A percentile compares a stretch with the other conserved stretches of the same genome.
Conservation (phyloP, 108 stramenopile genomes). For the Schizochytrium sp. region DNA sequence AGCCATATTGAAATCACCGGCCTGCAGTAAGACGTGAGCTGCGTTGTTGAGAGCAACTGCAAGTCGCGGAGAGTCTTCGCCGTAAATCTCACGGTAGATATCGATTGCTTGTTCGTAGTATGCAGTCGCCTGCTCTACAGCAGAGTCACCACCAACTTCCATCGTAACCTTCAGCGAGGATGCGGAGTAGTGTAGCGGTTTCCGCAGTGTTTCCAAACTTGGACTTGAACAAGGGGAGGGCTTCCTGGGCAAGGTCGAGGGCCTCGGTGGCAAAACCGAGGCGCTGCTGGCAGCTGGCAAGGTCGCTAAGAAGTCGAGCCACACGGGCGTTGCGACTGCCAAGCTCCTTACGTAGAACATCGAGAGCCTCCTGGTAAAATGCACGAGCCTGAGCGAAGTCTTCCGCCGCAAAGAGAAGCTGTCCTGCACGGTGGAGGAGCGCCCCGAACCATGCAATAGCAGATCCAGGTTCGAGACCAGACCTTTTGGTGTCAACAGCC, state of each 20-base stretch:
- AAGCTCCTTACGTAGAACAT: background rate
- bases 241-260: background rate
- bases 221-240: background rate
- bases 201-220: background rate
- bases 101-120: constrained; percentile 19
- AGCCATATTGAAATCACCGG: background rate
- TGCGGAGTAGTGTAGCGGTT: background rate
- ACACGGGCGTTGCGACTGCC: constrained; percentile 43
- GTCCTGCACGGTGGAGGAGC: constrained; percentile 24
- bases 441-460: constrained; percentile 30
- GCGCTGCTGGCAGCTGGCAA: constrained; percentile 25
- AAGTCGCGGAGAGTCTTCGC: background rate
- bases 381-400: background rate
- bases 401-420: constrained; percentile 6
- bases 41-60: constrained; percentile 22
- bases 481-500: background rate
- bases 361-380: constrained; percentile 30
- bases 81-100: background rate
- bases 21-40: background rate
- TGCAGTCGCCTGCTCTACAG: background rate
- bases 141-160: background rate
- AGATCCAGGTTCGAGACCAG: background rate
- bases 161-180: background rate
- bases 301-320: background rate
- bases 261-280: constrained; percentile 29